Percentiles rank a stretch among this genome's conserved stretches.
phyloP scores from a whole-genome alignment of 495 filamentous ascomycete species.

The Xylaria curta region DNA sequence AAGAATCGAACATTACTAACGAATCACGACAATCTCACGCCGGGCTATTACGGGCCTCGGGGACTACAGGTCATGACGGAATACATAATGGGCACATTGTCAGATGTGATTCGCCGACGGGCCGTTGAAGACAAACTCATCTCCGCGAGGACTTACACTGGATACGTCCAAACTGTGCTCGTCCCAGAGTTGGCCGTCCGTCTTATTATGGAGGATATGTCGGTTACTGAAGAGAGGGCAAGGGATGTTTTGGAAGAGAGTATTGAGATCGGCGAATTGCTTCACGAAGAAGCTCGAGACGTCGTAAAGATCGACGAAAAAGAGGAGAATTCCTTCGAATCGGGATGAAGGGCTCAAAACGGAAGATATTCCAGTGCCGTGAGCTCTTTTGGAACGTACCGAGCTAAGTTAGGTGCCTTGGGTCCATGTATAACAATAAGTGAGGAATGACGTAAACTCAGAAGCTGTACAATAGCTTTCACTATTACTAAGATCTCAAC shows the following conservation, averaged over 20 bases:
- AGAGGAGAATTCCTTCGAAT: constrained; percentile 35
- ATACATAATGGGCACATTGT: constrained; percentile 67
- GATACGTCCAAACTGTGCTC: constrained; percentile 83
- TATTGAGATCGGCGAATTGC: constrained; percentile 73
- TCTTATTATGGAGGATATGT: constrained; percentile 88
- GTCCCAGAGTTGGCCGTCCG: constrained; percentile 81
- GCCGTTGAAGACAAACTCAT: constrained; percentile 72
- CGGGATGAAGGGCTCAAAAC: neutral
- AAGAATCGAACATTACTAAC: constrained; percentile 66
- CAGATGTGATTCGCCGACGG: constrained; percentile 65
- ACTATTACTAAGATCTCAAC: neutral
- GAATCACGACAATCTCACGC: constrained; percentile 56
- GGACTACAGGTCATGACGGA: constrained; percentile 71
- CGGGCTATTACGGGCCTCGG: constrained; percentile 87
- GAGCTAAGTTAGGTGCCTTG: neutral
- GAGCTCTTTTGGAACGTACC: neutral
- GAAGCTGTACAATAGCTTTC: constrained; percentile 6
- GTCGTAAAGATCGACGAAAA: constrained; percentile 58
- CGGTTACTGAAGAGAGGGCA: constrained; percentile 66
- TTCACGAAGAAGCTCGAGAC: constrained; percentile 73
- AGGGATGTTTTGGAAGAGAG: constrained; percentile 75
- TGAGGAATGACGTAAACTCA: neutral
- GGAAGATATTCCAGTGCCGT: neutral
- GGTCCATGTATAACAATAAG: constrained; percentile 5
- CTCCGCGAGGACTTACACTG: constrained; percentile 69